Percentiles rank a stretch among this genome's conserved stretches.
These are phyloP conservation scores for Picochlorum sp. DNA, from an alignment of 139 green algal species.

Conservation along the genomic window DNA sequence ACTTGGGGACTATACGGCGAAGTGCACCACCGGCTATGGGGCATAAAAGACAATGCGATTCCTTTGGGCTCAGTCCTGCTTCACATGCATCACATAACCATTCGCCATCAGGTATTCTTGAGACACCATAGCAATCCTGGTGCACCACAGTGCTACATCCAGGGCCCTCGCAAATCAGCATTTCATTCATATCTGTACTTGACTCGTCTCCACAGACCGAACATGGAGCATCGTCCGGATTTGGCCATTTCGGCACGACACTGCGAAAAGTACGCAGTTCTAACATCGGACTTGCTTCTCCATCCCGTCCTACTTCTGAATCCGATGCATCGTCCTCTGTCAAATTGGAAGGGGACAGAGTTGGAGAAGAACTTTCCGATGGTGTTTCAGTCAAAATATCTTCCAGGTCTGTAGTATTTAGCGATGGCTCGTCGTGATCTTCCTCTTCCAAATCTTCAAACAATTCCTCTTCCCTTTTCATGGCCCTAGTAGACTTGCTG, in stretches of 20 bases:
- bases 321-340: no score
- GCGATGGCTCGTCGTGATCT: no score
- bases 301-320: no score
- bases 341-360: no score
- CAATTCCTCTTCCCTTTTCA: no score
- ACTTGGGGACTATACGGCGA: slow-evolving; percentile 11
- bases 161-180: slow-evolving; percentile 33
- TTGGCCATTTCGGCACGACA: not conserved
- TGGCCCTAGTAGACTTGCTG: no score
- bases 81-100: slow-evolving; percentile 29
- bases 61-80: slow-evolving; percentile 3
- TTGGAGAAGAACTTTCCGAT: no score
- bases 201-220: slow-evolving; percentile 19
- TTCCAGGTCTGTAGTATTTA: no score
- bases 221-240: slow-evolving; percentile 15
- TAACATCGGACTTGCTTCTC: no score
- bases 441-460: no score
- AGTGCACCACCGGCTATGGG: slow-evolving; percentile 18
- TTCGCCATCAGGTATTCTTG: slow-evolving; percentile 10
- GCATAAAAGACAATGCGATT: slow-evolving; percentile 18
- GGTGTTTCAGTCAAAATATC: no score
- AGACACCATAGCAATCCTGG: slow-evolving; percentile 30
- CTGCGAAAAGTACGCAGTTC: no score
- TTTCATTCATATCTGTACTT: slow-evolving; percentile 17
- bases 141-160: slow-evolving; percentile 25